Base-by-base conservation (phyloP, 2,329 filamentous ascomycete genomes). In the Periconia sp. region DNA sequence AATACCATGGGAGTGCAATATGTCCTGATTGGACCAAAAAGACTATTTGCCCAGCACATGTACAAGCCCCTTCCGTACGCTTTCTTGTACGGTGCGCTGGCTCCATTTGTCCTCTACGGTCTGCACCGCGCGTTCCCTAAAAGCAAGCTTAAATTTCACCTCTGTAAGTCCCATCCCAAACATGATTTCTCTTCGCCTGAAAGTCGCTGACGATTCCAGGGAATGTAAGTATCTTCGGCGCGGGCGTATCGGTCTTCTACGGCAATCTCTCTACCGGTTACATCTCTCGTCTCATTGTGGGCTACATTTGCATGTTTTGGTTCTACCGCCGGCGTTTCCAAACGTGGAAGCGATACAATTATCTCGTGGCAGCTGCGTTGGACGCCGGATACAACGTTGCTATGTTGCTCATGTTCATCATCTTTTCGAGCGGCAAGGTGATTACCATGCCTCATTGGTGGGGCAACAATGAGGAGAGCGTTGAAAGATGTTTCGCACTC, bases 221-320 rank as follows among this genome's bases (percentile, higher is more conserved):
- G 78, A 87, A 86, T 61, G 79, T 81, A 18, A 86, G 82, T 3
- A 86, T 86, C 49, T 86, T 86, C 73, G 85, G 83, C 65, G 80
- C 79, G 2, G 77, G 78, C 3, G 70, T 84, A 53, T 72, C 81
- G 0, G 74, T 74, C 41, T 86, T 86, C 67, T 85, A 84, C 62
- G 84, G 84, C 3, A 86, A 87, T 61, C 74, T 86, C 47, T 83
- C 79, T 52, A 85, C 84, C 0, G 84, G 84, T 0, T 83, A 83
- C 61, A 76, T 81, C 13, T 82, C 80, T 20, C 52, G 63, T 7
- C 82, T 85, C 54, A 77, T 86, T 14, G 83, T 82, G n/a, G 83
- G 82, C 0, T 85, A 82, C 54, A 75, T 86, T 35, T 80, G 83
- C 53, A 85, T 86, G 81, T 84, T 76, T 65, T 84, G 79, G 76